Base-by-base conservation (phyloP, 2,329 filamentous ascomycete species). In the Aspergillus glaucus region DNA sequence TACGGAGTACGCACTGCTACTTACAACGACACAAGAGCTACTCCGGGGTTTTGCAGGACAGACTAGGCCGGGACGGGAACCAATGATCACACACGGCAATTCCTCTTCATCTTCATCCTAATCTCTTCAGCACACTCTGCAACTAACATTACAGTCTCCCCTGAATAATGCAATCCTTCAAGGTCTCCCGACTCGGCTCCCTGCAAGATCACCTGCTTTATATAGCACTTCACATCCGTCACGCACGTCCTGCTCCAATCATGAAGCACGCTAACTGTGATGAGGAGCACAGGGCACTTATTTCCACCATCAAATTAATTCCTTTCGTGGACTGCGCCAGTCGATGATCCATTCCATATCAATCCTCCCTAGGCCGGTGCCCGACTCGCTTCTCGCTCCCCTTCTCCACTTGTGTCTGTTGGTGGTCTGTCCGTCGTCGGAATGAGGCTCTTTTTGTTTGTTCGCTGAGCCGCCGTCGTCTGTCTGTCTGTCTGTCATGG, bases 351-450 rank as follows among this genome's bases (percentile, higher is more conserved):
- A 37, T 37, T 30, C 26, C 26, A 30, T 30, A 30, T 30, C 12
- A 30, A 30, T 30, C 8, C 26, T 9, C 8, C 26, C 26, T 30
- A 12, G 26, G 26, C 26, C 9, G 26, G 26, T 12, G 10, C 10
- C 37, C 47, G 48, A 45, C 40, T 45, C 45, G 26, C 46, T 46
- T 43, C 40, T 45, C 45, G 26, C 46, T 48, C 40, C n/a, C 40
- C 34, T 42, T 32, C 24, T 47, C 44, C 43, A 44, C 37, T 43
- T 43, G 47, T 15, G 24, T n/a, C 44, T 50, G 36, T 46, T 40
- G 32, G 39, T 40, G 34, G 49, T 26, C 30, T 42, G 26, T 28
- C 24, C 47, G 8, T 46, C 48, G 9, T 8, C 39, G 9, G 37
- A 12, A 39, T 36, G 17, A 41, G 28, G 40, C 49, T 47, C 50